Percentiles rank a stretch among this genome's conserved stretches.
Conservation (phyloP, 2,329 filamentous ascomycete species). For the Ophiocordyceps polyrhachis-furcata region DNA sequence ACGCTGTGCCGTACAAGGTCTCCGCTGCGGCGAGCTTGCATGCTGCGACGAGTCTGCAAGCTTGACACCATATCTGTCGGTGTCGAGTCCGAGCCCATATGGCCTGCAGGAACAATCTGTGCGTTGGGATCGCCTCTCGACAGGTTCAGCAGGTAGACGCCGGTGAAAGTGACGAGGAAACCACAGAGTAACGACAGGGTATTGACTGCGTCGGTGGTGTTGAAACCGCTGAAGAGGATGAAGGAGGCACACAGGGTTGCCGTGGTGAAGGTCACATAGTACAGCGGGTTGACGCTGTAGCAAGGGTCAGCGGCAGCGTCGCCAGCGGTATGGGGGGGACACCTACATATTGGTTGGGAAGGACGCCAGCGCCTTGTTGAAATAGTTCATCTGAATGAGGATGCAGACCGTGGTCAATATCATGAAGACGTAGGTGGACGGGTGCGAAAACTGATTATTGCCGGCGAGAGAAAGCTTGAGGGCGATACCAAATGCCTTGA, state of each 20-base stretch:
- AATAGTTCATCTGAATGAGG: slow-evolving; percentile 98
- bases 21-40: slow-evolving; percentile 71
- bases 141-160: slow-evolving; percentile 91
- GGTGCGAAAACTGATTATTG: slow-evolving; percentile 87
- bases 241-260: slow-evolving; percentile 88
- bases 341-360: slow-evolving; percentile 94
- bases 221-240: slow-evolving; percentile 90
- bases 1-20: slow-evolving; percentile 44
- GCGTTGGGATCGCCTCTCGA: slow-evolving; percentile 82
- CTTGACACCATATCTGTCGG: slow-evolving; percentile 85
- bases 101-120: slow-evolving; percentile 42
- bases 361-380: slow-evolving; percentile 94
- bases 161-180: slow-evolving; percentile 87
- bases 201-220: slow-evolving; percentile 80
- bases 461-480: slow-evolving; percentile 85
- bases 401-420: slow-evolving; percentile 90
- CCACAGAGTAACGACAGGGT: slow-evolving; percentile 83
- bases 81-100: slow-evolving; percentile 51
- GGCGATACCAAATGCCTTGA: slow-evolving; percentile 96
- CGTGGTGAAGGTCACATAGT: slow-evolving; percentile 96
- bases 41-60: slow-evolving; percentile 76
- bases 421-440: slow-evolving; percentile 93
- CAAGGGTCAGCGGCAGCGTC: background rate
- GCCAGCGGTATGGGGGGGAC: background rate
- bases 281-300: slow-evolving; percentile 73